Evolutionary conservation across 345 rosid species (phyloP).

Genomic region (Hibiscus trionum): DNA sequence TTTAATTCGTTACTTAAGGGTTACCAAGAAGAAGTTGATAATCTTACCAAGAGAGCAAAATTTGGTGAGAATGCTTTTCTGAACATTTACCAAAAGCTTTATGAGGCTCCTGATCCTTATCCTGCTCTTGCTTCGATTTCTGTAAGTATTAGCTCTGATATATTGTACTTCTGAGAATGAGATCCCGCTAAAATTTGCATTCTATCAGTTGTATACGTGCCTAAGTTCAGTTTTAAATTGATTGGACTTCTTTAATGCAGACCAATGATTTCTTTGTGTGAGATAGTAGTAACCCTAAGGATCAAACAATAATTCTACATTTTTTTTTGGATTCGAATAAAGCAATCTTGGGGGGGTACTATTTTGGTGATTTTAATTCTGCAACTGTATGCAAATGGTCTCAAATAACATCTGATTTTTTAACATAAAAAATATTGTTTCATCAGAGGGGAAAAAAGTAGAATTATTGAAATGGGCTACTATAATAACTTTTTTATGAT

Average conservation of each 20-base stretch:
- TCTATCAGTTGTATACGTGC: not conserved
- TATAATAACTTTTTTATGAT: not conserved
- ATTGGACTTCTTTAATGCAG: not conserved
- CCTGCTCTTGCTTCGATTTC: slow-evolving; percentile 89
- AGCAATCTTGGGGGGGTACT: not conserved
- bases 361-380: not conserved
- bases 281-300: not conserved
- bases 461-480: not conserved
- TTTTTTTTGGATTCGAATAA: not conserved
- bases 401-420: not conserved
- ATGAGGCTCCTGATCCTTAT: slow-evolving; percentile 99
- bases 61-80: slow-evolving; percentile 97
- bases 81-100: slow-evolving; percentile 91
- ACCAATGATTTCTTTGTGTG: not conserved
- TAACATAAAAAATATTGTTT: not conserved
- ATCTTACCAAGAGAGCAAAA: slow-evolving; percentile 96
- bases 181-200: not conserved
- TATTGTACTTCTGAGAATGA: not conserved
- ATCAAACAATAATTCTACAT: not conserved
- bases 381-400: not conserved
- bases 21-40: slow-evolving; percentile 99
- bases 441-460: not conserved
- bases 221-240: not conserved
- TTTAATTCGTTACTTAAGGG: slow-evolving; percentile 91
- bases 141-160: slow-evolving; percentile 37